Percentiles rank a stretch among this genome's conserved stretches.
Conservation (phyloP, 2,329 filamentous ascomycete species). For the Coniochaeta sp. region DNA sequence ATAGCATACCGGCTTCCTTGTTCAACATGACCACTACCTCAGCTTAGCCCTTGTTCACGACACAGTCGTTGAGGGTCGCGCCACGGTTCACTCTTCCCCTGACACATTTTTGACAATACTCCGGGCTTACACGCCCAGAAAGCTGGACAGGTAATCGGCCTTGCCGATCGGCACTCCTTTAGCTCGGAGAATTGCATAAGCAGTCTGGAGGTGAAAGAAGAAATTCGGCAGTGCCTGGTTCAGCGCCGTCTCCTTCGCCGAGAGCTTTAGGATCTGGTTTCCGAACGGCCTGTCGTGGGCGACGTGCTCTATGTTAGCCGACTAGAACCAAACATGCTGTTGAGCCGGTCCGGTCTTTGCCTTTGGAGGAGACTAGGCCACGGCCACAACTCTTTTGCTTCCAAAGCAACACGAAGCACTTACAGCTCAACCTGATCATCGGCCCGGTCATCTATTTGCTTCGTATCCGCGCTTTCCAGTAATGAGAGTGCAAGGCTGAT, state of each 20-base stretch:
- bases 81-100: no score
- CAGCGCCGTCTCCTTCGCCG: conserved; percentile 5
- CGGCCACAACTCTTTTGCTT: background rate
- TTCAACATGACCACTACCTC: background rate
- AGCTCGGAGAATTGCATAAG: conserved; percentile 48
- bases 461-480: conserved; percentile 9
- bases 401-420: conserved; percentile 3
- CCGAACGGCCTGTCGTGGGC: background rate
- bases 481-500: conserved; percentile 10
- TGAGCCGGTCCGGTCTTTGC: background rate
- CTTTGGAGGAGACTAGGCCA: background rate
- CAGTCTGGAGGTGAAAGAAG: conserved; percentile 50
- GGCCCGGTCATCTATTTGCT: conserved; percentile 7
- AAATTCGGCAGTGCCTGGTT: conserved; percentile 41
- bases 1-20: background rate
- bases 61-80: background rate
- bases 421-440: conserved; percentile 9
- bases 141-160: conserved; percentile 35
- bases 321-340: background rate
- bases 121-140: conserved; percentile 3
- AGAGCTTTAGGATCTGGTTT: background rate
- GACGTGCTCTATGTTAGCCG: background rate
- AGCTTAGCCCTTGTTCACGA: background rate
- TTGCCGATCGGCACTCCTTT: conserved; percentile 53
- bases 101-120: no score